Evolutionary conservation across 2,329 filamentous ascomycete genomes (phyloP).

Genomic region (Trichoderma endophyticum): DNA sequence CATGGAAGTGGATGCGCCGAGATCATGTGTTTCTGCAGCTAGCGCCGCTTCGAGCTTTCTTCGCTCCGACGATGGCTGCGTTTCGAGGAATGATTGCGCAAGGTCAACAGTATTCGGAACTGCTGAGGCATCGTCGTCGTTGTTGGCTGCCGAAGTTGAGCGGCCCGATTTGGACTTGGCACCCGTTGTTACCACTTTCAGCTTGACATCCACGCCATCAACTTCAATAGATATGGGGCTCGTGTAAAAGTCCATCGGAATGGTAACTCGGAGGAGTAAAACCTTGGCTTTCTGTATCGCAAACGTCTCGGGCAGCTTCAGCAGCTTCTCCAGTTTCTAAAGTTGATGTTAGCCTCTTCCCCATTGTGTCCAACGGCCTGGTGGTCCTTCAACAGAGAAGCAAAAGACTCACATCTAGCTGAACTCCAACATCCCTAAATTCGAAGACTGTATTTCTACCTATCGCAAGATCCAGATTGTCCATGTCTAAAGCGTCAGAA

Average conservation of each 20-base stretch:
- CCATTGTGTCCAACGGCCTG: conserved; percentile 23
- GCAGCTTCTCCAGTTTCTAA: conserved; percentile 73
- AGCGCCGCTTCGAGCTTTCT: conserved; percentile 67
- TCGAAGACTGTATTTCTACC: conserved; percentile 81
- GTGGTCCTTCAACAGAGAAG: neutral
- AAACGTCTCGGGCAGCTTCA: conserved; percentile 71
- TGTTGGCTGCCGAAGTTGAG: conserved; percentile 28
- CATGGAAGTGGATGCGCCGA: conserved; percentile 57
- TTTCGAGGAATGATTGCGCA: conserved; percentile 73
- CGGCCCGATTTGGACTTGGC: conserved; percentile 42
- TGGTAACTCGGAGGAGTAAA: conserved; percentile 70
- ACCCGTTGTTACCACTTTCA: conserved; percentile 48
- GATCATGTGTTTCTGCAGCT: conserved; percentile 57
- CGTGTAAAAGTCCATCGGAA: conserved; percentile 84
- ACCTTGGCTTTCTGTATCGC: conserved; percentile 72
- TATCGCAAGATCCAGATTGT: conserved; percentile 78
- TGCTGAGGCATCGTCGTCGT: conserved; percentile 30
- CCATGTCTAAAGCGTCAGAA: conserved; percentile 78
- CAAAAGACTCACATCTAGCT: conserved; percentile 59
- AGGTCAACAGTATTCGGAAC: conserved; percentile 71
- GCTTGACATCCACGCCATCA: conserved; percentile 71
- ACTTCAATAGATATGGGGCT: conserved; percentile 80
- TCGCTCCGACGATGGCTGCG: conserved; percentile 64
- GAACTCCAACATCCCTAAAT: conserved; percentile 80
- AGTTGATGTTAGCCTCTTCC: conserved; percentile 2